Evolutionary conservation across 352 stramenopile genomes (phyloP), one percentile per base, ranked within the genome.

Genomic region (Pythium myriotylum): DNA sequence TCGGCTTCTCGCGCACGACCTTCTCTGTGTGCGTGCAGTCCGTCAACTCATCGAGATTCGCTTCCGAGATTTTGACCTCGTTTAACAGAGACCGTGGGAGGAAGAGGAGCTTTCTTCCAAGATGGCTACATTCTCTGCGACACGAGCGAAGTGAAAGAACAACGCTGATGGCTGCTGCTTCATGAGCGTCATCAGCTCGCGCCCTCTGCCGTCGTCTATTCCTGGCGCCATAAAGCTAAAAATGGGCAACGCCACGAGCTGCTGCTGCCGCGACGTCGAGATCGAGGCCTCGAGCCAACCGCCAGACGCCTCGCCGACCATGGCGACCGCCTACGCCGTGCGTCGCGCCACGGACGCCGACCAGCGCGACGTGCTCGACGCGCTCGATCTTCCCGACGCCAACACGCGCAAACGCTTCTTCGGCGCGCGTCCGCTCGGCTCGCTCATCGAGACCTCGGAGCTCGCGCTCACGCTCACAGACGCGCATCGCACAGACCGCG

Each of bases 371-470:
- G 70, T 92, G 23, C 50, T 67, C 5, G 83, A 92, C 52, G 23
- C 52, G 54, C 57, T 94, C 16, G 78, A 89, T 10, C 70, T 77
- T 26, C 85, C 85, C 17, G 78, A 77, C 48, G 74, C 81, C 46
- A 73, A 79, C 29, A 72, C 72, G 43, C 83, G 84, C 41, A 81
- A 82, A 52, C 68, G 53, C 40, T 82, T 89, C 61, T 94, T 91
- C 55, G 85, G 83, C 20, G 70, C 76, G 23, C 59, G 59, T 35
- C 50, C 46, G 39, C 48, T 89, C 1, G 77, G 74, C 35, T 53
- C 74, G 10, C 62, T 92, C 5, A 90, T 94, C 37, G 85, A 94
- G 66, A 91, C 85, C 13, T 86, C 78, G 5, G 77, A 84, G 59
- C 57, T 94, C 24, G 76, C 83, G 10, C 70, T 94, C 48, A 92